Base-by-base conservation (phyloP, 306 rosid species). In the Arachis stenosperma region DNA sequence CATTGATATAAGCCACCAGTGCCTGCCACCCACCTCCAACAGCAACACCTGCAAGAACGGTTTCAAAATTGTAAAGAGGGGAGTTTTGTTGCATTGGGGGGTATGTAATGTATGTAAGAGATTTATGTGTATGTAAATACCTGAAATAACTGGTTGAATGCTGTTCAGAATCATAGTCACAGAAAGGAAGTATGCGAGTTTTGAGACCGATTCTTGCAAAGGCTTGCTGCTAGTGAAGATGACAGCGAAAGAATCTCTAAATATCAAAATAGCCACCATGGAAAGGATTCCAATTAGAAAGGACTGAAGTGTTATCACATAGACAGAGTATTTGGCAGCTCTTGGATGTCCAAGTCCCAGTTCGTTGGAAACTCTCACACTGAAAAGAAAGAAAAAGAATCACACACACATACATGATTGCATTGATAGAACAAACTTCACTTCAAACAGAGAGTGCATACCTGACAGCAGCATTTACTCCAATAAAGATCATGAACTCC, bases 11-110 rank as follows among this genome's bases (percentile, higher is more conserved):
- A 59, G 97, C 97, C 67, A 93, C 98, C 69, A 86, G 53, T 56
- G 87, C 87, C 72, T 93, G 98, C 98, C 97, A 93, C 27, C 98
- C 98, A 41, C 93, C 96, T 81, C 98, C 98, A 67, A 93, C 50
- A 36, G 98, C 98, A 82, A 93, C 97, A 42, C 98, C 98, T 91
- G 72, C 15, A 80, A 68, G 50, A 68, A 75, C 62, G 52, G 73
- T 46, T 62, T 44, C 55, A 64, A 37, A 53, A 22, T 33, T 60
- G 58, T 61, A 1, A 67, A 33, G 37, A 33, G 37, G 37, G 37
- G 0, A 33, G 37, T 33, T 33, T 33, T 33, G 37, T 33, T 33
- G 37, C 37, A 33, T 33, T 33, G 37, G 37, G 37, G 37, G 37
- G 9, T 46, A 53, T 40, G 52, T 33, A 33, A 33, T 33, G 37